Conservation (phyloP, 2,329 filamentous ascomycete species). For the Aspergillus calidoustus region DNA sequence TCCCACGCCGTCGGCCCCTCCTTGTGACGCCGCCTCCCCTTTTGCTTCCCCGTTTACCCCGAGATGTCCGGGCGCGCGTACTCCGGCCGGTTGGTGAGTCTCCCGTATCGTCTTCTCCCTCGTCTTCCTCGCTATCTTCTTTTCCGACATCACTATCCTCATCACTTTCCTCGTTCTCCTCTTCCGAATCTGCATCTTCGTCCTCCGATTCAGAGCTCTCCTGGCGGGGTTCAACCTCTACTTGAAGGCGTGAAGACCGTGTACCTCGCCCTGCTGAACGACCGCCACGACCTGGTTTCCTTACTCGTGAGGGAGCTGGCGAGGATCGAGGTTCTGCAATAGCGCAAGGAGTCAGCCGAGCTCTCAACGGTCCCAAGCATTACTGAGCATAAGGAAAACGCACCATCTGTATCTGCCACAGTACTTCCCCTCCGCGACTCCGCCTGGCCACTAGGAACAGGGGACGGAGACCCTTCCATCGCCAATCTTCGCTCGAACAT, state of each 20-base stretch:
- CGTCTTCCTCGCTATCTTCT: slow-evolving; percentile 46
- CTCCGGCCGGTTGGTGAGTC: slow-evolving; percentile 42
- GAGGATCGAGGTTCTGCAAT: slow-evolving; percentile 48
- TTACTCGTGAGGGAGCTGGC: slow-evolving; percentile 47
- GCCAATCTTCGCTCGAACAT: slow-evolving; percentile 55
- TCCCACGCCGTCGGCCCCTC: slow-evolving; percentile 39
- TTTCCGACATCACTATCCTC: slow-evolving; percentile 42
- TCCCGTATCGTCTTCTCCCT: slow-evolving; percentile 39
- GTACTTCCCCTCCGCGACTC: slow-evolving; percentile 51
- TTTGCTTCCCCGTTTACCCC: slow-evolving; percentile 42
- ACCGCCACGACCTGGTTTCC: slow-evolving; percentile 40
- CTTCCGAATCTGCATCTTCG: slow-evolving; percentile 46
- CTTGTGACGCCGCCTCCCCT: slow-evolving; percentile 43
- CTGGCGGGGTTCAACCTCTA: slow-evolving; percentile 41
- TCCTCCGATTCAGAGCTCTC: slow-evolving; percentile 37
- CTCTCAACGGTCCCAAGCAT: background rate
- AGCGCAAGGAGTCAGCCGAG: background rate
- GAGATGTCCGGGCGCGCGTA: slow-evolving; percentile 42
- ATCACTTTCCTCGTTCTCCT: slow-evolving; percentile 46
- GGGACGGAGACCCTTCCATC: slow-evolving; percentile 49
- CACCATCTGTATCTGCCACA: slow-evolving; percentile 54
- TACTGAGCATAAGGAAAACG: slow-evolving; percentile 17
- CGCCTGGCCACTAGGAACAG: slow-evolving; percentile 38
- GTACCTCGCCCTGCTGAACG: slow-evolving; percentile 42
- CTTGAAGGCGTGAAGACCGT: slow-evolving; percentile 45